Evolutionary conservation across 2,329 filamentous ascomycete genomes (phyloP).

Genomic region (Aspergillus pseudotamarii): DNA sequence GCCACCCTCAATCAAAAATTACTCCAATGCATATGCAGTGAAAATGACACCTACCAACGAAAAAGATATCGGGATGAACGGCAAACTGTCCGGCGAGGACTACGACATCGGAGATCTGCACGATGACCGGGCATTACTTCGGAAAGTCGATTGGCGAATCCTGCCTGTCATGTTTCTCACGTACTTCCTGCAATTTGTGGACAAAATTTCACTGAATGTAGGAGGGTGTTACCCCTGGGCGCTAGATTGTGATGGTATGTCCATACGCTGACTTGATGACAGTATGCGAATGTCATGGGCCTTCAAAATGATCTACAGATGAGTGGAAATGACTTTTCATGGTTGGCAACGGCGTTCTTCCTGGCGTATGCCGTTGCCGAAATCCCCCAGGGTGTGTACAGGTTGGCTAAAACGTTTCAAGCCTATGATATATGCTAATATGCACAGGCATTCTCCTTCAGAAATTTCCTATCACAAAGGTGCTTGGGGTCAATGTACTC

Average conservation of each 20-base stretch:
- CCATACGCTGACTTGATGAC: constrained; percentile 4
- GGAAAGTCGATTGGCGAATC: constrained; percentile 62
- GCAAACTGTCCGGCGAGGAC: constrained; percentile 17
- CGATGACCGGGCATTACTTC: constrained; percentile 50
- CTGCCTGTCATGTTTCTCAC: constrained; percentile 64
- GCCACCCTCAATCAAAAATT: constrained; percentile 2
- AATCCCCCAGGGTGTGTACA: constrained; percentile 57
- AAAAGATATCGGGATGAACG: background rate
- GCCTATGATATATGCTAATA: background rate
- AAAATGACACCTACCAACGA: constrained; percentile 1
- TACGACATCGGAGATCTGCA: constrained; percentile 36
- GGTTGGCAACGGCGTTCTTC: constrained; percentile 64
- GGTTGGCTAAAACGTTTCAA: background rate
- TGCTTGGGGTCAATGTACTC: constrained; percentile 61
- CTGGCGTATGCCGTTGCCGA: constrained; percentile 64
- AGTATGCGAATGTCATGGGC: constrained; percentile 70
- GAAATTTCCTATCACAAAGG: constrained; percentile 62
- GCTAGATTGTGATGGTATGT: no score
- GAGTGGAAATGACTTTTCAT: constrained; percentile 63
- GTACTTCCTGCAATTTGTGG: constrained; percentile 66
- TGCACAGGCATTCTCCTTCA: constrained; percentile 61
- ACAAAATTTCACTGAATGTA: constrained; percentile 67
- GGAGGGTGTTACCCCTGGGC: background rate
- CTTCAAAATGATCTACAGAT: constrained; percentile 59
- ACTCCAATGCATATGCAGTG: background rate